Conservation (phyloP, 768 basidiomycete species). For the Vararia minispora region DNA sequence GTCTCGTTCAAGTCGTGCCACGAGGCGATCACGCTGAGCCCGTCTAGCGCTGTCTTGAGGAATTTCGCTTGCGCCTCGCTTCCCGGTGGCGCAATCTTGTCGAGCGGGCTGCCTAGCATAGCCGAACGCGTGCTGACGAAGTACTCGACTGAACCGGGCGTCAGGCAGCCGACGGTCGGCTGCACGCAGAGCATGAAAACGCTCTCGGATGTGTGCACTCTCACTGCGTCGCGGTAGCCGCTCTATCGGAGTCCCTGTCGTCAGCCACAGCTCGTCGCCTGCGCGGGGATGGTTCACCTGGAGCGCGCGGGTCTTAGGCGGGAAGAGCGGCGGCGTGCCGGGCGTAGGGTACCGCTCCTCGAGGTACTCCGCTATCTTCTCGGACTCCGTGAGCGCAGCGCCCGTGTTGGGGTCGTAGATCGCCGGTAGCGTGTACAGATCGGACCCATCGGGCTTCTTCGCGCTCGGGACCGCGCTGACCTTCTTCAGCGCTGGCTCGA, state of each 20-base stretch:
- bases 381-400: slow-evolving; percentile 29
- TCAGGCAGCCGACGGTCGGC: slow-evolving; percentile 5
- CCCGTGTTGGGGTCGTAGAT: slow-evolving; percentile 37
- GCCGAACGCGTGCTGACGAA: slow-evolving; percentile 32
- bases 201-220: slow-evolving; percentile 14
- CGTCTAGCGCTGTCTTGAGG: slow-evolving; percentile 28
- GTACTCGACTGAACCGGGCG: slow-evolving; percentile 22
- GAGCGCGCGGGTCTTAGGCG: not conserved
- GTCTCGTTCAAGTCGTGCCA: slow-evolving; percentile 25
- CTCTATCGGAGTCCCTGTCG: slow-evolving; percentile 25
- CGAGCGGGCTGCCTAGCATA: too few species aligned
- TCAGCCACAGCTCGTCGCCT: slow-evolving; percentile 34
- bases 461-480: slow-evolving; percentile 24
- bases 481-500: slow-evolving; percentile 24
- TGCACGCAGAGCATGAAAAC: not conserved
- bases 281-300: too few species aligned
- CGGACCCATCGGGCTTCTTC: slow-evolving; percentile 18
- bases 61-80: too few species aligned
- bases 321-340: not conserved
- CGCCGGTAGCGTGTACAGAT: slow-evolving; percentile 35
- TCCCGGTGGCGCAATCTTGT: too few species aligned
- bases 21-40: slow-evolving; percentile 24
- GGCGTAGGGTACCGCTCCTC: slow-evolving; percentile 38
- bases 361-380: slow-evolving; percentile 37
- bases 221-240: slow-evolving; percentile 10